These are phyloP conservation scores for Berberis vulgaris DNA, from an alignment of 164 flowering plant species.

Conservation along the genomic window DNA sequence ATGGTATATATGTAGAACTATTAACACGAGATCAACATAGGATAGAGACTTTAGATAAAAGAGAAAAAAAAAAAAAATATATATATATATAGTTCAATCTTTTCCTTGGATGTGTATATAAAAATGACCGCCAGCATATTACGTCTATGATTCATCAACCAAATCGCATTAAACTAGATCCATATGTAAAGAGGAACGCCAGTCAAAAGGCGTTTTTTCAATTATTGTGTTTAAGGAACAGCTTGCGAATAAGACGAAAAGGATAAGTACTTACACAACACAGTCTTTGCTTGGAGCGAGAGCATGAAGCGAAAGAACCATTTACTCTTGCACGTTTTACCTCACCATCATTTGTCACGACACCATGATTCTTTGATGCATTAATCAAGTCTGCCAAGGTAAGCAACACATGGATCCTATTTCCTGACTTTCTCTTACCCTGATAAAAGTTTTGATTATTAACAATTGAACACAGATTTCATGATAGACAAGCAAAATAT, in stretches of 20 bases:
- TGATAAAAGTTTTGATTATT: slow-evolving; percentile 6
- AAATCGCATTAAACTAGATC: not conserved
- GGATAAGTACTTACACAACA: slow-evolving; percentile 40
- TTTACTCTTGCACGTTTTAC: slow-evolving; percentile 25
- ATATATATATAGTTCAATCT: not conserved
- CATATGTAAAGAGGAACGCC: not conserved
- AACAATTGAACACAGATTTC: not conserved
- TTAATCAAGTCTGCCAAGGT: slow-evolving; percentile 48
- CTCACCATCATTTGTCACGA: slow-evolving; percentile 12
- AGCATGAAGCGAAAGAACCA: slow-evolving; percentile 20
- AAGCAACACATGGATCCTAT: slow-evolving; percentile 13
- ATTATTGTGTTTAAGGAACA: not conserved
- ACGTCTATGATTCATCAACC: not conserved
- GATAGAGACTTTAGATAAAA: not conserved
- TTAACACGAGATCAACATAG: not conserved
- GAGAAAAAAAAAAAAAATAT: not conserved
- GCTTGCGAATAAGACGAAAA: not conserved
- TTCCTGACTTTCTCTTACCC: slow-evolving; percentile 17
- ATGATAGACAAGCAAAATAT: not conserved
- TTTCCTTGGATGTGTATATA: not conserved
- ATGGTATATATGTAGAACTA: too few species aligned
- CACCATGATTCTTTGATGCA: slow-evolving; percentile 21
- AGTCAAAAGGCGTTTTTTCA: not conserved
- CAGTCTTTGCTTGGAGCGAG: slow-evolving; percentile 17
- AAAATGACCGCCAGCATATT: not conserved